Conservation (phyloP, 169 alveolate genomes). For the Plasmodium knowlesi region DNA sequence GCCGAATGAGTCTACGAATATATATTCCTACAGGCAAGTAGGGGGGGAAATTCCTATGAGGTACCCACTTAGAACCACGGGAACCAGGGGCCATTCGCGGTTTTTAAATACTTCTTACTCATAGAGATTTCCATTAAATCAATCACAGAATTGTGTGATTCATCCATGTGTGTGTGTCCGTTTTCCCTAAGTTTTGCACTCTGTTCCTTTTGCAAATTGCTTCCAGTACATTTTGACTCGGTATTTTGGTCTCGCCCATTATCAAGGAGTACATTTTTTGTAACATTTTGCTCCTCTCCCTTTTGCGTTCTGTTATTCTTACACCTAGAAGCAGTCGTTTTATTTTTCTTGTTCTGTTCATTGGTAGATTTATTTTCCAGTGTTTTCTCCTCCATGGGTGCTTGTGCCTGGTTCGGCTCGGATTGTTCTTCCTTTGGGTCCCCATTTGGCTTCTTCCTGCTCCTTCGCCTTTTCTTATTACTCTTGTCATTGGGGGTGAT, state of each 20-base stretch:
- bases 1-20: background rate
- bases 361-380: background rate
- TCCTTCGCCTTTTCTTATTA: conserved; percentile 7
- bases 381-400: background rate
- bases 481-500: background rate
- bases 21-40: background rate
- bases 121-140: conserved; percentile 67
- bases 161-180: conserved; percentile 2
- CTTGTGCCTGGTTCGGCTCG: background rate
- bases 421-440: background rate
- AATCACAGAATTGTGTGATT: conserved; percentile 41
- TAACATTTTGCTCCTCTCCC: background rate
- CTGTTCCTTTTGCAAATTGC: conserved; percentile 14
- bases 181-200: background rate
- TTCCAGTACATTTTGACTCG: background rate
- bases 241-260: background rate
- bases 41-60: background rate
- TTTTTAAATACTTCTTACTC: conserved; percentile 40
- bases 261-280: background rate
- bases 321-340: background rate
- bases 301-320: background rate
- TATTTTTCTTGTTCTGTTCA: conserved; percentile 3
- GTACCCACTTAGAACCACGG: conserved; percentile 62
- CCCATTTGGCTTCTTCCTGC: background rate
- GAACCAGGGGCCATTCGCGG: conserved; percentile 47